Evolutionary conservation across 1,284 basidiomycete genomes (phyloP), one percentile per base, ranked within the genome.

Genomic region (Cystobasidium sp.): DNA sequence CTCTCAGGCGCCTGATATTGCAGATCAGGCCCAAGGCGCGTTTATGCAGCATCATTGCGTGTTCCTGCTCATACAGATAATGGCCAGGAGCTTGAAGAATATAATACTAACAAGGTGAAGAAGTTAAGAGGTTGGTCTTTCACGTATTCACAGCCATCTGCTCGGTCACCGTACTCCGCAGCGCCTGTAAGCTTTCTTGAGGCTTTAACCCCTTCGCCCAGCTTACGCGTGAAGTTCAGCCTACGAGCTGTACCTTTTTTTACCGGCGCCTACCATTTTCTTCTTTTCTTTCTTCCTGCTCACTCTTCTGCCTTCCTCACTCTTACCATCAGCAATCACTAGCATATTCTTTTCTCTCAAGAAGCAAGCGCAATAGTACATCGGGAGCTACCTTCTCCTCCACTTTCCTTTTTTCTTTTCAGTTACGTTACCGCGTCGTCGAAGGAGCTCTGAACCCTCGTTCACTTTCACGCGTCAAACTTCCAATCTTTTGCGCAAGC

Each of bases 321-420:
- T 39, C 18, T 51, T 18, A 31, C 66, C 55, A 46, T 55, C 51
- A 47, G 39, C 43, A 53, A 24, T 14, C 31, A 16, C 44, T 65
- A 24, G 14, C 8, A 20, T 46, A 66, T 20, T 22, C 10, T 24
- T 55, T 24, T 55, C 53, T 31, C 8, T 20, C 20, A 18, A 65
- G 37, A 51, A 56, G 14, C 66, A 68, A 10, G 20, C 24, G 14
- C 44, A 20, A 31, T 43, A 5, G 20, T 20, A 24, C 31, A 63
- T 22, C 61, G 9, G 61, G 61, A 63, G 61, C 31, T 46, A 24
- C 43, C n/a, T 47, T 63, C 64, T 67, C 64, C 47, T 67, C 31
- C 64, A 52, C 64, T 52, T 67, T 67, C 64, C 18, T 55, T 67
- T 44, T 22, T n/a, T 24, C 51, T 47, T 63, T 63, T 24, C 31